Evolutionary conservation across 768 basidiomycete species (phyloP).

Genomic region (Nevesoporus exiguus): DNA sequence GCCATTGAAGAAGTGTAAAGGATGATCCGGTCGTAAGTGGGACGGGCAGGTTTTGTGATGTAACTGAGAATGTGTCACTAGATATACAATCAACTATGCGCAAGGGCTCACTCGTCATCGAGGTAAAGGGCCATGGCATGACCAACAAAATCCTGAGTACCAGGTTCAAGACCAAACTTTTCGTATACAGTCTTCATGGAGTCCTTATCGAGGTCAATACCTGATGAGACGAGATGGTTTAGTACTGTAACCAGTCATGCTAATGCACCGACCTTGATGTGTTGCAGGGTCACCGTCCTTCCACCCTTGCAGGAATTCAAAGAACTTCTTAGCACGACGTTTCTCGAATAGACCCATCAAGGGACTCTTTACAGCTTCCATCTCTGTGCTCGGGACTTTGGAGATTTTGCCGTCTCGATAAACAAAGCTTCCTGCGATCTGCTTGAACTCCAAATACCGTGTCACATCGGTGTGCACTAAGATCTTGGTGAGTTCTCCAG

Average conservation of each 20-base stretch:
- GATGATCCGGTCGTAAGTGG: slow-evolving; percentile 90
- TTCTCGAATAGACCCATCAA: slow-evolving; percentile 99
- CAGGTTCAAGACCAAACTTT: slow-evolving; percentile 95
- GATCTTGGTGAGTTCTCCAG: slow-evolving; percentile 95
- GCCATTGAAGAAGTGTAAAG: slow-evolving; percentile 99
- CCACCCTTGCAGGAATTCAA: slow-evolving; percentile 94
- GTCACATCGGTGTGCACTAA: slow-evolving; percentile 99
- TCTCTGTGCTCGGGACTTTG: slow-evolving; percentile 96
- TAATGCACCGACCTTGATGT: slow-evolving; percentile 73
- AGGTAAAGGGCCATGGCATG: slow-evolving; percentile 99
- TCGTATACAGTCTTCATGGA: slow-evolving; percentile 94
- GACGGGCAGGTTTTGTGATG: slow-evolving; percentile 86
- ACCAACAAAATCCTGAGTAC: slow-evolving; percentile 98
- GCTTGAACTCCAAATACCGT: slow-evolving; percentile 99
- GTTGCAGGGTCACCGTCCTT: slow-evolving; percentile 93
- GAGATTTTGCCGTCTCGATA: slow-evolving; percentile 96
- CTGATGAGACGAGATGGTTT: slow-evolving; percentile 36
- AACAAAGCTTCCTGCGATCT: slow-evolving; percentile 97
- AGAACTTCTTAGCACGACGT: slow-evolving; percentile 96
- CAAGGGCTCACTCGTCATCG: slow-evolving; percentile 81
- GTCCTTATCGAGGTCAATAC: slow-evolving; percentile 83
- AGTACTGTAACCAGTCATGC: neutral
- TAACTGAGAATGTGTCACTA: slow-evolving; percentile 54
- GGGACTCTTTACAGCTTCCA: slow-evolving; percentile 92
- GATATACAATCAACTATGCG: neutral